Conservation (phyloP, 768 basidiomycete genomes). For the Kwoniella mangroviensis region DNA sequence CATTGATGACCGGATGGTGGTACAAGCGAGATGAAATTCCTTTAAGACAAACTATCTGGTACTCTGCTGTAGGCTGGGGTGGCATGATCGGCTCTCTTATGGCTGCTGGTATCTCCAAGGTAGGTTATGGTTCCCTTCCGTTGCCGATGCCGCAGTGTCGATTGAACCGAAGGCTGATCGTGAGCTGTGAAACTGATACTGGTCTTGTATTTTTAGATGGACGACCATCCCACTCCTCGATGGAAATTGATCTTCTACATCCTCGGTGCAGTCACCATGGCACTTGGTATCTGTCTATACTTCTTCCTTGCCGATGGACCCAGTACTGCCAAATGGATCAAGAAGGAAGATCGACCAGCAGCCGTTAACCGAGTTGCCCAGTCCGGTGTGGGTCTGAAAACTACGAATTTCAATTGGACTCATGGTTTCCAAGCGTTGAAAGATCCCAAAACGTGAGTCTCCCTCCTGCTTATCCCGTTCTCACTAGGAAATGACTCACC, state of each 20-base stretch:
- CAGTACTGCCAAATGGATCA: conserved; percentile 55
- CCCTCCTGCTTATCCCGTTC: background rate
- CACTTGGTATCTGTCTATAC: conserved; percentile 52
- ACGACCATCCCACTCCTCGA: conserved; percentile 34
- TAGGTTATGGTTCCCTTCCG: conserved; percentile 9
- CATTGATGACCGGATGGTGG: conserved; percentile 58
- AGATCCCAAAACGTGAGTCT: conserved; percentile 48
- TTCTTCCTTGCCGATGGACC: conserved; percentile 58
- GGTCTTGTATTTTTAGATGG: conserved; percentile 13
- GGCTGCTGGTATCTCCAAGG: conserved; percentile 55
- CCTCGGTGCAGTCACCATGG: conserved; percentile 54
- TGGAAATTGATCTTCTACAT: conserved; percentile 55
- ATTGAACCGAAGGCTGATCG: no score
- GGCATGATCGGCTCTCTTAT: conserved; percentile 58
- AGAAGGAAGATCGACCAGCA: conserved; percentile 44
- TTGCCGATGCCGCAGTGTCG: no score
- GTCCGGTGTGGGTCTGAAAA: conserved; percentile 56
- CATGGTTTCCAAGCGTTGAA: conserved; percentile 50
- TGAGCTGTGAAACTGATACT: no score
- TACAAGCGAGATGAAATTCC: conserved; percentile 53
- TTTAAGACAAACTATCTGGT: conserved; percentile 58
- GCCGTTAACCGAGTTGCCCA: conserved; percentile 57
- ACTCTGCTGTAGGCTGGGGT: conserved; percentile 55
- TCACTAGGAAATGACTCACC: background rate
- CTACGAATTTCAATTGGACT: conserved; percentile 49